Base-by-base conservation (phyloP, 169 alveolate species). In the Besnoitia besnoiti region DNA sequence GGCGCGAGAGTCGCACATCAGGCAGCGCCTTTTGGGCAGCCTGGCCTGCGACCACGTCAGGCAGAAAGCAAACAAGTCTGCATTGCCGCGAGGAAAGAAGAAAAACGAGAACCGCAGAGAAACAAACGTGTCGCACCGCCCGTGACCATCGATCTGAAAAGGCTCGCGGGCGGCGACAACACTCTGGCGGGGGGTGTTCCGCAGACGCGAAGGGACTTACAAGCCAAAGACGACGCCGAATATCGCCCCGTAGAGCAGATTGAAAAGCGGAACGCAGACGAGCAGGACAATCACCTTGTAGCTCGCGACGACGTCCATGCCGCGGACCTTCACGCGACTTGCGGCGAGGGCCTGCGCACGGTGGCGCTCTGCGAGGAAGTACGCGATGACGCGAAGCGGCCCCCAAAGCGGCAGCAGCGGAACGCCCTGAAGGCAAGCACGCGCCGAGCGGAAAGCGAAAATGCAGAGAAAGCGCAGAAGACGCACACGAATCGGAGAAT, bases 221-320 rank as follows among this genome's bases (percentile, higher is more conserved):
- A 35, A 24, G 35, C 47, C 55, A 19, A 85, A 85, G 80, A 85
- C 33, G 90, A 95, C 42, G 67, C 98, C 97, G 82, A 97, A 95
- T 49, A 96, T 40, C 62, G 96, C 92, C 4, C 98, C 98, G 94
- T 97, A 96, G 47, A 96, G 77, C 55, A 97, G 84, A 90, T 96
- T 97, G 91, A 97, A 95, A n/a, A 96, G 91, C 37, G 98, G 98
- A 40, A 97, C 94, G 37, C 97, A 80, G 33, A 96, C 98, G 85
- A 97, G 90, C 51, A 97, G 95, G 35, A 97, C 98, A 90, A 97
- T 93, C n/a, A 97, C 95, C 95, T 97, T 97, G 95, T 97, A 97
- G 77, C 98, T 97, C 33, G 98, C 98, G 62, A 97, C 97, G 55
- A 97, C 98, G 89, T 97, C 98, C n/a, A 97, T 93, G 14, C 98